A percentile compares a stretch with the other conserved stretches of the same genome.
Evolutionary conservation across 1,139 yeast genomes (phyloP).

Genomic region (Petasospora rhodanensis): DNA sequence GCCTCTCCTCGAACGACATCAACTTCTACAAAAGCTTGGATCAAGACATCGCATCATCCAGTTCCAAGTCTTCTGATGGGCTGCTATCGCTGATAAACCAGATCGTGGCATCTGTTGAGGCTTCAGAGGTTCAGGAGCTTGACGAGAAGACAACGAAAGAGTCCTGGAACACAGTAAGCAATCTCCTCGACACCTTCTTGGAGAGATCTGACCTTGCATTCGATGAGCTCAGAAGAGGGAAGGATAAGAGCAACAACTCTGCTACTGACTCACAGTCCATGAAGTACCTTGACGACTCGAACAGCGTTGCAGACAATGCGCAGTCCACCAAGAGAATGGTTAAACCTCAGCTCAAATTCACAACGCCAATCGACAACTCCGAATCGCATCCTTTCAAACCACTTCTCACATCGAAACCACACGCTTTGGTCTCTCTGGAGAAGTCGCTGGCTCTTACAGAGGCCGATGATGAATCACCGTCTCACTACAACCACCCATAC

Average conservation of each 20-base stretch:
- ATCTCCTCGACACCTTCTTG: conserved; percentile 62
- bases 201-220: conserved; percentile 71
- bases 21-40: conserved; percentile 72
- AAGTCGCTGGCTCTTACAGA: conserved; percentile 43
- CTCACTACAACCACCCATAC: conserved; percentile 80
- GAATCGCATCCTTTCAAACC: conserved; percentile 77
- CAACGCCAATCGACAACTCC: conserved; percentile 58
- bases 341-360: conserved; percentile 73
- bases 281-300: conserved; percentile 48
- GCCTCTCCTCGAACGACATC: conserved; percentile 77
- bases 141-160: conserved; percentile 42
- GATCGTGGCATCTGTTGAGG: conserved; percentile 43
- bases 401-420: conserved; percentile 62
- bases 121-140: conserved; percentile 28
- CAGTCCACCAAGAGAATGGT: conserved; percentile 34
- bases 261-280: conserved; percentile 28
- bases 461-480: conserved; percentile 41
- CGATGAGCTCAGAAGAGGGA: conserved; percentile 38
- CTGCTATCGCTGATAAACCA: conserved; percentile 52
- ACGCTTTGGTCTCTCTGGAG: conserved; percentile 53
- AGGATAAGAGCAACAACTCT: conserved; percentile 16
- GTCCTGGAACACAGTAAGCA: conserved; percentile 62
- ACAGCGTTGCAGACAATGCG: conserved; percentile 19
- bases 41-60: conserved; percentile 37
- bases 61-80: conserved; percentile 40